phyloP scores from a whole-genome alignment of 1,284 basidiomycete genomes.

The Trametes sp. region DNA sequence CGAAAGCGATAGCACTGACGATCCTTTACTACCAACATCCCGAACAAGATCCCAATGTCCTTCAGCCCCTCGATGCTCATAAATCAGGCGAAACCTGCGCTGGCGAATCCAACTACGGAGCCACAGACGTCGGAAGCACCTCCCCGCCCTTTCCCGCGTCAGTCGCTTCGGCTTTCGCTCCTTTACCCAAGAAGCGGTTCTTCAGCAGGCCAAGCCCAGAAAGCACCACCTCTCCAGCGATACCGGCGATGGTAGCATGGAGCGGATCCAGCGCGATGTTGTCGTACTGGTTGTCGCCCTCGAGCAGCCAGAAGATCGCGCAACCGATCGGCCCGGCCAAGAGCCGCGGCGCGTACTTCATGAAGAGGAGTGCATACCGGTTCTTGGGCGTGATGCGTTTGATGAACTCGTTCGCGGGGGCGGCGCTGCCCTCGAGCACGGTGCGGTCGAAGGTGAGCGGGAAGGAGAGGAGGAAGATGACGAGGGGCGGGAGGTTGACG shows the following conservation, averaged over 20 bases:
- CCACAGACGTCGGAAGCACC: conserved; percentile 1
- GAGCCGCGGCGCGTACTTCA: conserved; percentile 23
- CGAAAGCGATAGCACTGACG: no score
- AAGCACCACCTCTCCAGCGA: conserved; percentile 15
- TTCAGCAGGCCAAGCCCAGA: conserved; percentile 8
- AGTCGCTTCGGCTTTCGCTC: not conserved
- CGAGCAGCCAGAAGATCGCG: conserved; percentile 8
- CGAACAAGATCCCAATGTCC: not conserved
- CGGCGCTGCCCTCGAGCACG: conserved; percentile 17
- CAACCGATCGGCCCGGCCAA: conserved; percentile 17
- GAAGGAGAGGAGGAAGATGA: conserved; percentile 23
- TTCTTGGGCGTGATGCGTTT: conserved; percentile 23
- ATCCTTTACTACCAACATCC: no score
- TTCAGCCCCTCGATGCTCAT: no score
- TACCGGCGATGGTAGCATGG: conserved; percentile 13
- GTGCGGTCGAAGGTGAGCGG: conserved; percentile 23
- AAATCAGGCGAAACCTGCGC: not conserved
- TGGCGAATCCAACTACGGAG: not conserved
- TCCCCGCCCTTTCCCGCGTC: not conserved
- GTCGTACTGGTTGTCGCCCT: not conserved
- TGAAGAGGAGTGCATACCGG: conserved; percentile 9
- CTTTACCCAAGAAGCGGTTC: not conserved
- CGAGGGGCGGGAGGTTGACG: conserved; percentile 22
- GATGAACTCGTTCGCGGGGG: conserved; percentile 25
- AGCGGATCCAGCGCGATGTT: conserved; percentile 7